Conservation (phyloP, 345 rosid species). For the Eucalyptus sp. region DNA sequence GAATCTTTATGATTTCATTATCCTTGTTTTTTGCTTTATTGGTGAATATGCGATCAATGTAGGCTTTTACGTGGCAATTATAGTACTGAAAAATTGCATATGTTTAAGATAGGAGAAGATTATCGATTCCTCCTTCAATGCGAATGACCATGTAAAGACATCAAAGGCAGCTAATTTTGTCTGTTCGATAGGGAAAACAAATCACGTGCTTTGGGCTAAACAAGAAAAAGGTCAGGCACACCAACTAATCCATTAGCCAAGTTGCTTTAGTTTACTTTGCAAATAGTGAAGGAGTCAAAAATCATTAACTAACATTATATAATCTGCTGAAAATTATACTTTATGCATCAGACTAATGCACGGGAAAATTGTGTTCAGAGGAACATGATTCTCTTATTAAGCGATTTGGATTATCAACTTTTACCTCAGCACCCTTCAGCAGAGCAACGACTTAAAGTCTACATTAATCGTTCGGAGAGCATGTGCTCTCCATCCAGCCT, state of each 20-base stretch:
- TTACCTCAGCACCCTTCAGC: neutral
- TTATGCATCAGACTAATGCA: neutral
- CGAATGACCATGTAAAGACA: neutral
- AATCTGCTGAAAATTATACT: neutral
- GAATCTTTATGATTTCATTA: neutral
- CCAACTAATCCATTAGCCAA: too few species aligned
- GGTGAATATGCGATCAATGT: neutral
- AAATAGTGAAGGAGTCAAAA: neutral
- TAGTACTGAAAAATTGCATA: neutral
- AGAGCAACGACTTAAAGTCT: neutral
- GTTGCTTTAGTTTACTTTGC: neutral
- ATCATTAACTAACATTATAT: neutral
- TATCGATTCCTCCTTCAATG: neutral
- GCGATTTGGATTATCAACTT: fast-evolving
- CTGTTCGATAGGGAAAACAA: neutral
- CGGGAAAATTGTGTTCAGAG: too few species aligned
- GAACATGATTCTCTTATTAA: neutral
- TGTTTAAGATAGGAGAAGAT: neutral
- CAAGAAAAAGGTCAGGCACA: neutral
- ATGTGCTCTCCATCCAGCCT: neutral
- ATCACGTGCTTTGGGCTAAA: neutral
- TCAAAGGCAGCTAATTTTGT: neutral
- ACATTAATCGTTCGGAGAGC: neutral
- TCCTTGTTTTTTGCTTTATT: neutral
- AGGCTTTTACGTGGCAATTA: neutral